Evolutionary conservation across 139 green algal species (phyloP).

Genomic region (Yamagishiella unicocca): DNA sequence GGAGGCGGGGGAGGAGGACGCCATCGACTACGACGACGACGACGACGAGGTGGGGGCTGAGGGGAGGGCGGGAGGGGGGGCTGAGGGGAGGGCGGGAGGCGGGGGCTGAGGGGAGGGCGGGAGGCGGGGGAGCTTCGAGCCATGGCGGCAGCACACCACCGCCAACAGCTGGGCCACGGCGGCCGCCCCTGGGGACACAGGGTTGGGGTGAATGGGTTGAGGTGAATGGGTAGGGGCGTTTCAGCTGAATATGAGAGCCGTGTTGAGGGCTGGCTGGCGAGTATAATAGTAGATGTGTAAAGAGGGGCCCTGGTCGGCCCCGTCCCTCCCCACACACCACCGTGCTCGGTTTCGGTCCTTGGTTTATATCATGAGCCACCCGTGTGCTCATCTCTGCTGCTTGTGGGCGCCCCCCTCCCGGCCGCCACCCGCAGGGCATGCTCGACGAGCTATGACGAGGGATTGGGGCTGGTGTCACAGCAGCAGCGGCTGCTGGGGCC

Average conservation of each 20-base stretch:
- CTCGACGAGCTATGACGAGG: constrained; percentile 33
- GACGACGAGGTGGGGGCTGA: constrained; percentile 15
- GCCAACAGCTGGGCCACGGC: too few species aligned
- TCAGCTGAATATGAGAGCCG: too few species aligned
- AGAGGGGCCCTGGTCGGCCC: too few species aligned
- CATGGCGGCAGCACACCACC: too few species aligned
- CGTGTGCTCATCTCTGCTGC: neutral
- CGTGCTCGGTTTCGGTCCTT: neutral
- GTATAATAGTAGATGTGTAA: too few species aligned
- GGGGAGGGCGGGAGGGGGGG: neutral
- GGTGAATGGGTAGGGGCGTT: too few species aligned
- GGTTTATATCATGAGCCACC: neutral
- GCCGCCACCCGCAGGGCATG: constrained; percentile 2
- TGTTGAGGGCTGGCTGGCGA: too few species aligned
- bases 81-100: neutral
- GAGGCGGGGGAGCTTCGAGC: too few species aligned
- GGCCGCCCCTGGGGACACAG: too few species aligned
- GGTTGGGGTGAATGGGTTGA: too few species aligned
- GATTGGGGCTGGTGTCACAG: neutral
- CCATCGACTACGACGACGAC: constrained; percentile 27
- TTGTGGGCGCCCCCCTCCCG: neutral
- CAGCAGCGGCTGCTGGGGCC: too few species aligned
- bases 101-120: neutral
- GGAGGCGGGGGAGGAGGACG: constrained; percentile 17
- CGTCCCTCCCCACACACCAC: too few species aligned